A percentile compares a stretch with the other conserved stretches of the same genome.
These are phyloP conservation scores for Durotheca rogersii DNA, from an alignment of 495 filamentous ascomycete species.

Conservation along the genomic window DNA sequence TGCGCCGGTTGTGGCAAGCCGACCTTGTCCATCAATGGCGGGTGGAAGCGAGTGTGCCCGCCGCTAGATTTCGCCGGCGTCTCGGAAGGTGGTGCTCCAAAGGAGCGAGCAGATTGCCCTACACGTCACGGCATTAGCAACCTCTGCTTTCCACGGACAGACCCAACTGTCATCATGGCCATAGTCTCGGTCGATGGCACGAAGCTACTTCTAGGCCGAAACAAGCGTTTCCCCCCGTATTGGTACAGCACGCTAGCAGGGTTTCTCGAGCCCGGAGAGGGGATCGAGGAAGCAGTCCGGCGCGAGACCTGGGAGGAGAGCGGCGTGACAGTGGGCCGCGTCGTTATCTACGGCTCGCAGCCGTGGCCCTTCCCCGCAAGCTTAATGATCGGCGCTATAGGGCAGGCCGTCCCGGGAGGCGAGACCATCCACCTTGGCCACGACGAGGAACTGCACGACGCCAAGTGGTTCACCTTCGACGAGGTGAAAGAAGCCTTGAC, in stretches of 20 bases:
- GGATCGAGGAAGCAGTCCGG: slow-evolving; percentile 90
- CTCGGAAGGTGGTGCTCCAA: slow-evolving; percentile 39
- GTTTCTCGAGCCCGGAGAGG: slow-evolving; percentile 93
- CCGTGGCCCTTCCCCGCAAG: slow-evolving; percentile 70
- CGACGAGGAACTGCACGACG: slow-evolving; percentile 88
- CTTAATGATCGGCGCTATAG: slow-evolving; percentile 93
- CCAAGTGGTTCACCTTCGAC: slow-evolving; percentile 77
- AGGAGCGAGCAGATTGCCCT: slow-evolving; percentile 65
- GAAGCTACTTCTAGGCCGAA: slow-evolving; percentile 79
- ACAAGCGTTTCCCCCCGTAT: slow-evolving; percentile 75
- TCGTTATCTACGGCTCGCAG: slow-evolving; percentile 90
- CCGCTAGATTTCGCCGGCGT: slow-evolving; percentile 63
- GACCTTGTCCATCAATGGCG: slow-evolving; percentile 83
- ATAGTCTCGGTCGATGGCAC: slow-evolving; percentile 73
- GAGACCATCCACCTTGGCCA: slow-evolving; percentile 81
- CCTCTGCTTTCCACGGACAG: slow-evolving; percentile 87
- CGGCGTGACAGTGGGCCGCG: slow-evolving; percentile 79
- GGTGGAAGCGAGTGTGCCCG: slow-evolving; percentile 88
- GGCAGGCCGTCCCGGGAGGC: slow-evolving; percentile 74
- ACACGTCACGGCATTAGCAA: slow-evolving; percentile 78
- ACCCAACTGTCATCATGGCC: slow-evolving; percentile 94
- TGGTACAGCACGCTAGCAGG: slow-evolving; percentile 93
- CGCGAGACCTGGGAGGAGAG: slow-evolving; percentile 96
- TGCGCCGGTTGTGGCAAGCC: slow-evolving; percentile 79
- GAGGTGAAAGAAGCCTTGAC: slow-evolving; percentile 65